Evolutionary conservation across 768 basidiomycete genomes (phyloP).

Genomic region (Floccularia luteovirens): DNA sequence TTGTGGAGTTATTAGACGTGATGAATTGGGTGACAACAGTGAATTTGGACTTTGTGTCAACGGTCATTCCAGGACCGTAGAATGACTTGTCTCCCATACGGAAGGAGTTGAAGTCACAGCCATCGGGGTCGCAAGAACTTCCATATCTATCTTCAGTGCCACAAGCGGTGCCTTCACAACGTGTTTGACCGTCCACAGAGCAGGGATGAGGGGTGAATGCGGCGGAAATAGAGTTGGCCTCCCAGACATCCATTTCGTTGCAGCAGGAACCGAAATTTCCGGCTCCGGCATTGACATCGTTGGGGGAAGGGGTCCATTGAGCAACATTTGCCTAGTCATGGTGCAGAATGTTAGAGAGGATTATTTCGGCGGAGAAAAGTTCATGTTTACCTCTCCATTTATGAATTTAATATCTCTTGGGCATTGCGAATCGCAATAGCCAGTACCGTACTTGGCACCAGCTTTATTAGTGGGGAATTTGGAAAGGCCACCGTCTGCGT

Average conservation of each 20-base stretch:
- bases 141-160: slow-evolving; percentile 26
- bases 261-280: slow-evolving; percentile 18
- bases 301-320: slow-evolving; percentile 12
- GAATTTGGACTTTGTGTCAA: slow-evolving; percentile 38
- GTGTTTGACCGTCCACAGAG: slow-evolving; percentile 25
- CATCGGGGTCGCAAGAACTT: slow-evolving; percentile 45
- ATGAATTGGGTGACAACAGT: slow-evolving; percentile 57
- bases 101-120: slow-evolving; percentile 60
- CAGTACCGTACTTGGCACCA: slow-evolving; percentile 31
- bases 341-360: no score
- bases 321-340: slow-evolving; percentile 15
- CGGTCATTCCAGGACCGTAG: slow-evolving; percentile 36
- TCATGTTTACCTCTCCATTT: slow-evolving; percentile 38
- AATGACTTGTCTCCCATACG: slow-evolving; percentile 42
- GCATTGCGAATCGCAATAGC: slow-evolving; percentile 34
- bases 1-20: slow-evolving; percentile 33
- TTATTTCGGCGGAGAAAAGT: no score
- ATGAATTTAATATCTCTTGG: slow-evolving; percentile 50
- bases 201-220: slow-evolving; percentile 50
- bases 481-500: slow-evolving; percentile 38
- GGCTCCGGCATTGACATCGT: slow-evolving; percentile 16
- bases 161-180: slow-evolving; percentile 34
- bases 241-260: slow-evolving; percentile 50
- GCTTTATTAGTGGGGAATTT: slow-evolving; percentile 40
- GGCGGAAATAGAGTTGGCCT: slow-evolving; percentile 41